Conservation (phyloP, 2,329 filamentous ascomycete species). For the Fusarium sp. region DNA sequence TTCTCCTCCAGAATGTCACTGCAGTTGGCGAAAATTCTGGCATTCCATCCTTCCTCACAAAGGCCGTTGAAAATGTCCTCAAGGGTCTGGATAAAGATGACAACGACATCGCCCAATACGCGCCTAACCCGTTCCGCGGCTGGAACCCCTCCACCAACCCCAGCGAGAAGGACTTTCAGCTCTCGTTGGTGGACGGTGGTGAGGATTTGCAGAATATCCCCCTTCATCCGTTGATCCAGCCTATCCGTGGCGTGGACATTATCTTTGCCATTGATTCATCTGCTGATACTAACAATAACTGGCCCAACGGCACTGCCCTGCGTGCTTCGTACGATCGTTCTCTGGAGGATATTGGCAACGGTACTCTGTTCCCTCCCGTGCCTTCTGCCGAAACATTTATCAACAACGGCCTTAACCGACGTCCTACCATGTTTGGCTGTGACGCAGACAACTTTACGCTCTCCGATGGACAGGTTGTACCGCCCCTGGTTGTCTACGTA, state of each 20-base stretch:
- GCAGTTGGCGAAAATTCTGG: constrained; percentile 49
- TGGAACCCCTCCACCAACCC: constrained; percentile 59
- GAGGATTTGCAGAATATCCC: constrained; percentile 84
- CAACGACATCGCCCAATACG: constrained; percentile 79
- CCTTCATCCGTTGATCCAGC: constrained; percentile 69
- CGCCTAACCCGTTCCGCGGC: constrained; percentile 67
- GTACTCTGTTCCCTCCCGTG: constrained; percentile 67
- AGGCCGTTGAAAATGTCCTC: constrained; percentile 63
- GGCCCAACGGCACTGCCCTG: constrained; percentile 70
- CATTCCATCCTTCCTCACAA: constrained; percentile 53
- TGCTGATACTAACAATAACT: constrained; percentile 68
- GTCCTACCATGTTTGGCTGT: constrained; percentile 73
- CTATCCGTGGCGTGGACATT: constrained; percentile 65
- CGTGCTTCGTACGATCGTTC: constrained; percentile 66
- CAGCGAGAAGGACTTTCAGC: constrained; percentile 56
- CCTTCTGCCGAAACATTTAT: constrained; percentile 67
- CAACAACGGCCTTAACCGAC: constrained; percentile 67
- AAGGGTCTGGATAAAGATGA: constrained; percentile 64
- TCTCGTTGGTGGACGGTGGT: constrained; percentile 84
- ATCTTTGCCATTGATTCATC: constrained; percentile 73
- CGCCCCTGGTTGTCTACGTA: constrained; percentile 84
- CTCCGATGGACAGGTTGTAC: constrained; percentile 55
- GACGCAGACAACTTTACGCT: constrained; percentile 56
- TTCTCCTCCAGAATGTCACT: constrained; percentile 65
- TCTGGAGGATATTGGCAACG: constrained; percentile 58